Base-by-base conservation (phyloP, 1,284 basidiomycete species). In the Pyrrhoderma noxium region DNA sequence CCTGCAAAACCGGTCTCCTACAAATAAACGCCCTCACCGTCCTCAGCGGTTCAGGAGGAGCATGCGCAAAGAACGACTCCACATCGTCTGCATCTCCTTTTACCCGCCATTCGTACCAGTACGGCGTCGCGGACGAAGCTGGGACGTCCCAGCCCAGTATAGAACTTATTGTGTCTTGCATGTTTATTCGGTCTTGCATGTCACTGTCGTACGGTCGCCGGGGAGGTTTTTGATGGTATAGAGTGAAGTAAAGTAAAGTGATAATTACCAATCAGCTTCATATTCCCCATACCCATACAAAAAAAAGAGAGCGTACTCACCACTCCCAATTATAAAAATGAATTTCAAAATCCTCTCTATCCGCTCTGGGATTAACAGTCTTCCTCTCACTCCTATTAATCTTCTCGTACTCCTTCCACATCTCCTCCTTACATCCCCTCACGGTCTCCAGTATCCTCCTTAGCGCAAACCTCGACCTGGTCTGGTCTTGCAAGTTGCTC, bases 251-350 rank as follows among this genome's bases (percentile, higher is more conserved):
- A 37, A 16, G 35, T 11, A 37, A 16, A 37, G 16, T 9, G 9
- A 16, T 9, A n/a, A n/a, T n/a, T n/a, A n/a, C n/a, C n/a, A 37
- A 16, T 37, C 35, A 37, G 35, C 35, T 9, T 11, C 9, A 37
- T 37, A 11, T 9, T 37, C 35, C 35, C 11, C 11, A 37, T 16
- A 9, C 35, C 9, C 9, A 37, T 11, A 37, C 9, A 37, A 9
- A 40, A 40, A 40, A 40, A 5, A 40, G 16, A 22, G 39, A 8
- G 35, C 3, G 39, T 23, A 8, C 80, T 58, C 49, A 87, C 85
- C 71, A 75, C 64, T 79, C 73, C 85, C 85, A 88, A 51, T 78
- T 78, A 9, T 65, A 62, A 82, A 85, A 87, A 38, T 77, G 76
- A 1, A 67, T 64, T 41, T 85, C 82, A 52, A 88, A 88, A 50